Percentiles rank a stretch among this genome's conserved stretches.
phyloP scores from a whole-genome alignment of 208 protist species.

The Trypanosoma melophagium region DNA sequence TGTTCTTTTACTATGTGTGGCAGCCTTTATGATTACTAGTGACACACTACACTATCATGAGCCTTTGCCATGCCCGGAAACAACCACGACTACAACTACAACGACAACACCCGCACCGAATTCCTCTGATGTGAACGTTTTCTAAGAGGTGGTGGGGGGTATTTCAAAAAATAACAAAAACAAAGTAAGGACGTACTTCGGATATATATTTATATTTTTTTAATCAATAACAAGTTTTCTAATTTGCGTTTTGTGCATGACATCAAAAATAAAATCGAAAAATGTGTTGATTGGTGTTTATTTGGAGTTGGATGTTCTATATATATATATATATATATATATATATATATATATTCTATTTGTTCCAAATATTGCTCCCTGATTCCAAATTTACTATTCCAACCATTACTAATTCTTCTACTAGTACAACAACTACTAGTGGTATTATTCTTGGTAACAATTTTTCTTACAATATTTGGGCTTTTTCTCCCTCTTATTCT shows the following conservation, averaged over 20 bases:
- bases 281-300: too few species aligned
- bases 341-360: too few species aligned
- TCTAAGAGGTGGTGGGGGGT: neutral
- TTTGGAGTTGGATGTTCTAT: too few species aligned
- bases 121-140: neutral
- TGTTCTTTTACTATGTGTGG: neutral
- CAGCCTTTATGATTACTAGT: neutral
- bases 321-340: too few species aligned
- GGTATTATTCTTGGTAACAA: neutral
- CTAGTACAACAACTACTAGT: neutral
- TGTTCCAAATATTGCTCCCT: too few species aligned
- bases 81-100: neutral
- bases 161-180: neutral
- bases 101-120: neutral
- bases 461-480: slow-evolving; percentile 5
- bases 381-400: neutral
- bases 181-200: neutral
- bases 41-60: neutral
- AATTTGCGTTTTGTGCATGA: too few species aligned
- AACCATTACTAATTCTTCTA: too few species aligned
- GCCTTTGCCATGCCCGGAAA: neutral
- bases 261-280: too few species aligned
- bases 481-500: slow-evolving; percentile 3
- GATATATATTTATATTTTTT: too few species aligned
- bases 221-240: too few species aligned